Conservation (phyloP, 345 rosid genomes). For the Iberis pinnata region DNA sequence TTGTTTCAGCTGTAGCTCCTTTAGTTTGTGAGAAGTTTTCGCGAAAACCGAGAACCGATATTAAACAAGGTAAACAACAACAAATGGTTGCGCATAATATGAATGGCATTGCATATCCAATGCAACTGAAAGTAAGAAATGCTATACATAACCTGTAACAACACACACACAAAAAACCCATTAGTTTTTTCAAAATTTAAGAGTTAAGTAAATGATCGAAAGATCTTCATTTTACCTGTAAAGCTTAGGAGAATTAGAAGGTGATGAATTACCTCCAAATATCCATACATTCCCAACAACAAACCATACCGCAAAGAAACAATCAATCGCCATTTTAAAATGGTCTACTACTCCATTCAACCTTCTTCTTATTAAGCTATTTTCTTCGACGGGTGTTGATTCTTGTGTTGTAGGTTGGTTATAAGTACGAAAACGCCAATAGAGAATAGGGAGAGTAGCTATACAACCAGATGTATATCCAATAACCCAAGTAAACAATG, state of each 20-base stretch:
- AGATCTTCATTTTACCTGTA: slow-evolving; percentile 55
- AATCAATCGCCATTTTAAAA: slow-evolving; percentile 82
- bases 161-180: slow-evolving; percentile 17
- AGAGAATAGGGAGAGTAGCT: slow-evolving; percentile 72
- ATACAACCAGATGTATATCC: slow-evolving; percentile 83
- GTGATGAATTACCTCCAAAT: slow-evolving; percentile 69
- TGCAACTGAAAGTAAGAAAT: slow-evolving; percentile 83
- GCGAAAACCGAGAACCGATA: slow-evolving; percentile 67
- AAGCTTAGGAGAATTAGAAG: slow-evolving; percentile 81
- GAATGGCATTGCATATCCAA: slow-evolving; percentile 93
- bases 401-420: slow-evolving; percentile 37
- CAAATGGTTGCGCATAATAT: slow-evolving; percentile 84
- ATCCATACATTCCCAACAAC: slow-evolving; percentile 96
- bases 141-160: slow-evolving; percentile 79
- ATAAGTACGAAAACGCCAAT: slow-evolving; percentile 62
- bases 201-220: slow-evolving; percentile 1
- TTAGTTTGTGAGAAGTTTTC: slow-evolving; percentile 68
- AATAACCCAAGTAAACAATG: slow-evolving; percentile 68
- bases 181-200: no score
- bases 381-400: slow-evolving; percentile 50
- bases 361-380: slow-evolving; percentile 37
- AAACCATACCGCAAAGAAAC: slow-evolving; percentile 95
- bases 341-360: slow-evolving; percentile 64
- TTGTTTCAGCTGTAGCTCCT: slow-evolving; percentile 66
- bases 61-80: slow-evolving; percentile 88